Evolutionary conservation across 169 alveolate genomes (phyloP), one percentile per base, ranked within the genome.

Genomic region (Theileria orientalis): DNA sequence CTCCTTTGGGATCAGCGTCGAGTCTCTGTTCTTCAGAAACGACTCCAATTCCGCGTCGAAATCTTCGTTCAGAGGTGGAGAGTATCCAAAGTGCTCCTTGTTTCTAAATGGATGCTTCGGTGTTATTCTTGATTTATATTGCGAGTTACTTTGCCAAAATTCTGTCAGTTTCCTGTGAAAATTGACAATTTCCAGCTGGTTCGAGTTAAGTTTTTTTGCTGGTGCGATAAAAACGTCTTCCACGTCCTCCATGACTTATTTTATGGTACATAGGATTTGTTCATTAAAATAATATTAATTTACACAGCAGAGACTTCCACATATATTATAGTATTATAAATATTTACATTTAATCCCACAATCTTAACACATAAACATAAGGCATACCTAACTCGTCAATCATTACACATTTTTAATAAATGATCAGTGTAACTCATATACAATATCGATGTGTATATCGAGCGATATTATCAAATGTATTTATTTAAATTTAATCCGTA

Each of bases 101-200:
- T 66, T 35, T 19, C 75, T 64, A 8, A 72, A 60, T 1, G 74
- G 75, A 0, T 42, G 68, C 40, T 52, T 61, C 21, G 76, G 61
- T n/a, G 60, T 29, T 29, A 30, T 37, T 9, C 76, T 35, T 1
- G 40, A 27, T 13, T 68, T 68, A 13, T 54, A 68, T 5, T 25
- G 16, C 21, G 83, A 60, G 29, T 21, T 69, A 33, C 37, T 52
- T 7, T 63, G 74, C 87, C 83, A 72, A 11, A 54, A 49, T 51
- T 79, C 82, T 5, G 83, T 71, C 44, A 79, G 80, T 16, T 25
- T 33, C 27, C 71, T 64, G 41, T 79, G 87, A 16, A 71, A 21
- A 0, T 37, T 71, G n/a, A 79, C 51, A 37, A 79, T 29, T 29
- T 79, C 78, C 37, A 73, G 46, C 30, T 79, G 83, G 44, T 51